Percentiles rank a stretch among this genome's conserved stretches.
phyloP scores from a whole-genome alignment of 2,329 filamentous ascomycete genomes.

The Botrytis hyacinthi region DNA sequence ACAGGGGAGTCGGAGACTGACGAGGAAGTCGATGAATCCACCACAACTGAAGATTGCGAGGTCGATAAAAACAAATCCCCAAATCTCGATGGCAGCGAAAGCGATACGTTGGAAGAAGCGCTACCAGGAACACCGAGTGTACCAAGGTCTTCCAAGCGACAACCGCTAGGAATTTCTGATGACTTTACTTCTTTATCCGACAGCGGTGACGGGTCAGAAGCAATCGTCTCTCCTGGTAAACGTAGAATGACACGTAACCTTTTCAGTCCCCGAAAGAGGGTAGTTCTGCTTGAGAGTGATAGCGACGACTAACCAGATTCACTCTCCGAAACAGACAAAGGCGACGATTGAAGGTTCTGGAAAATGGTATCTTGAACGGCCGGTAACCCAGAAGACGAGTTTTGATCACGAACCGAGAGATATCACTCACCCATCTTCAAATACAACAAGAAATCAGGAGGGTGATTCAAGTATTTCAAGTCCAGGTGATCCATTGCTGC shows the following conservation, averaged over 20 bases:
- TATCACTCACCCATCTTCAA: neutral
- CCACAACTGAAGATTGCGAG: neutral
- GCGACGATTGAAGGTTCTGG: neutral
- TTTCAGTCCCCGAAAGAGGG: neutral
- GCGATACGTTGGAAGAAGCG: neutral
- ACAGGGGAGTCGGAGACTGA: neutral
- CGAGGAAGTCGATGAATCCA: neutral
- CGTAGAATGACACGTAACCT: neutral
- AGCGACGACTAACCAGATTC: neutral
- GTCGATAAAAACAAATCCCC: neutral
- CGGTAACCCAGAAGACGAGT: neutral
- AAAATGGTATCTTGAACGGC: neutral
- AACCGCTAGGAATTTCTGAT: neutral
- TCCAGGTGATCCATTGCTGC: neutral
- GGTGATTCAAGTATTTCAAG: too few species aligned
- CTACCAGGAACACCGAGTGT: neutral
- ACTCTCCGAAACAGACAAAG: neutral
- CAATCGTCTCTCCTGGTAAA: neutral
- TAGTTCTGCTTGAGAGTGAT: neutral
- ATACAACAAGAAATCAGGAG: neutral
- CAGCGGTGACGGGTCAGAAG: neutral
- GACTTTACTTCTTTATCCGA: neutral
- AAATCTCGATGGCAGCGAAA: neutral
- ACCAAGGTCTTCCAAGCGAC: neutral
- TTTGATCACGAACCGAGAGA: neutral